phyloP scores from a whole-genome alignment of 2,329 filamentous ascomycete species.

The Fusarium burgessii region DNA sequence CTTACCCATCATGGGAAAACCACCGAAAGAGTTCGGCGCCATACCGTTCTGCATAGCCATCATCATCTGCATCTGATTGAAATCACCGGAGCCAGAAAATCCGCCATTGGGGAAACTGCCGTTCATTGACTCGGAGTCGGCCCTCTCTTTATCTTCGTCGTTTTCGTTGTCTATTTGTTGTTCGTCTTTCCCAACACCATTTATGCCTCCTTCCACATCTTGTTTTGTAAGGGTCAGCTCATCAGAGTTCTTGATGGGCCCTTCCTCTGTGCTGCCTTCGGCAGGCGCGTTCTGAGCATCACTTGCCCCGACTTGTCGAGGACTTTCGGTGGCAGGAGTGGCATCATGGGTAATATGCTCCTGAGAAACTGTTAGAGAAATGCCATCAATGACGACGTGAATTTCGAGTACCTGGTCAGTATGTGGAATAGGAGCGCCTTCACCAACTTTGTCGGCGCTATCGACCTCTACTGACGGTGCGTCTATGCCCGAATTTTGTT shows the following conservation, averaged over 20 bases:
- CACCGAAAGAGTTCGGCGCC: constrained; percentile 65
- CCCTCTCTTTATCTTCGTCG: constrained; percentile 49
- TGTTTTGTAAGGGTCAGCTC: constrained; percentile 37
- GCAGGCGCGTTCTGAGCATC: constrained; percentile 24
- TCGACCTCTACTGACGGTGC: constrained; percentile 14
- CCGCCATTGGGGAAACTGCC: constrained; percentile 68
- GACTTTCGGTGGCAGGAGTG: background rate
- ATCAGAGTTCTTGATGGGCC: constrained; percentile 33
- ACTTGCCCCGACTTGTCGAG: constrained; percentile 25
- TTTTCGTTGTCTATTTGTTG: constrained; percentile 48
- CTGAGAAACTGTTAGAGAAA: constrained; percentile 12
- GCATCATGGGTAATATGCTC: constrained; percentile 2
- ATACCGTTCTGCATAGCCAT: constrained; percentile 80
- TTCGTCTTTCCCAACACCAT: constrained; percentile 39
- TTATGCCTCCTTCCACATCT: constrained; percentile 39
- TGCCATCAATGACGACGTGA: background rate
- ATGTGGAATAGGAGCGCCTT: constrained; percentile 16
- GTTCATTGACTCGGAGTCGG: constrained; percentile 55
- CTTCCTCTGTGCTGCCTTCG: constrained; percentile 32
- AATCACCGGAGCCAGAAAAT: constrained; percentile 71
- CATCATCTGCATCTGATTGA: constrained; percentile 85
- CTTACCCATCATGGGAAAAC: constrained; percentile 89
- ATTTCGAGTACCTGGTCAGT: constrained; percentile 32
- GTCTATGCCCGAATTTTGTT: constrained; percentile 20
- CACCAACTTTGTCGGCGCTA: constrained; percentile 12